Evolutionary conservation across 2,329 filamentous ascomycete genomes (phyloP).

Genomic region (Albifimbria verrucaria): DNA sequence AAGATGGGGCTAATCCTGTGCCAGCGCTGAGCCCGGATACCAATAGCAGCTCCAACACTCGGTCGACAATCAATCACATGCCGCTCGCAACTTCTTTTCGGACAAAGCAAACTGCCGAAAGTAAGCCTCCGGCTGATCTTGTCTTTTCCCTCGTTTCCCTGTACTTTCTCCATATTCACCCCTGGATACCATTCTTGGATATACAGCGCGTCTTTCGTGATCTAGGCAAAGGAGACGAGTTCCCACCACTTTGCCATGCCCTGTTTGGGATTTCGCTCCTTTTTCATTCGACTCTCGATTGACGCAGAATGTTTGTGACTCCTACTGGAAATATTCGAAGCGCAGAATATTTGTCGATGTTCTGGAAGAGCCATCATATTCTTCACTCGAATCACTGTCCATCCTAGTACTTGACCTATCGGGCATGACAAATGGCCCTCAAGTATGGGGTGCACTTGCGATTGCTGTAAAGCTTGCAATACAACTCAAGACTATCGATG

Average conservation of each 20-base stretch:
- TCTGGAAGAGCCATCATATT: conserved; percentile 7
- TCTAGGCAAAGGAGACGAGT: conserved; percentile 1
- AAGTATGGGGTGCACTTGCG: conserved; percentile 5
- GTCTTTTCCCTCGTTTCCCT: conserved; percentile 1
- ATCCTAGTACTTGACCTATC: conserved; percentile 8
- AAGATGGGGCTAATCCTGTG: neutral
- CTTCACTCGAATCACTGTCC: conserved; percentile 5
- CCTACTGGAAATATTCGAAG: conserved; percentile 10
- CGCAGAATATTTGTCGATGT: conserved; percentile 6
- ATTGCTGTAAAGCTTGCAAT: conserved; percentile 6
- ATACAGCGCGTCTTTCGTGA: conserved; percentile 2
- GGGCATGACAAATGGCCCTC: conserved; percentile 9
- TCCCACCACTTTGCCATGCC: conserved; percentile 1
- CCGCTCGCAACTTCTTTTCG: conserved; percentile 1
- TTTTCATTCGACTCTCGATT: conserved; percentile 5
- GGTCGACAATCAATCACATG: neutral
- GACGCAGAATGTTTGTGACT: conserved; percentile 1
- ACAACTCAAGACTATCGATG: neutral
- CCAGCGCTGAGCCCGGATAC: neutral
- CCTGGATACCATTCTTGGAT: conserved; percentile 8
- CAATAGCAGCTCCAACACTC: neutral
- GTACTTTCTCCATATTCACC: conserved; percentile 7
- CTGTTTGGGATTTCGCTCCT: conserved; percentile 6
- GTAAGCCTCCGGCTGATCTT: conserved; percentile 4
- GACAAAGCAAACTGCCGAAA: conserved; percentile 1